Evolutionary conservation across 306 rosid genomes (phyloP).

Genomic region (Quercus suber): DNA sequence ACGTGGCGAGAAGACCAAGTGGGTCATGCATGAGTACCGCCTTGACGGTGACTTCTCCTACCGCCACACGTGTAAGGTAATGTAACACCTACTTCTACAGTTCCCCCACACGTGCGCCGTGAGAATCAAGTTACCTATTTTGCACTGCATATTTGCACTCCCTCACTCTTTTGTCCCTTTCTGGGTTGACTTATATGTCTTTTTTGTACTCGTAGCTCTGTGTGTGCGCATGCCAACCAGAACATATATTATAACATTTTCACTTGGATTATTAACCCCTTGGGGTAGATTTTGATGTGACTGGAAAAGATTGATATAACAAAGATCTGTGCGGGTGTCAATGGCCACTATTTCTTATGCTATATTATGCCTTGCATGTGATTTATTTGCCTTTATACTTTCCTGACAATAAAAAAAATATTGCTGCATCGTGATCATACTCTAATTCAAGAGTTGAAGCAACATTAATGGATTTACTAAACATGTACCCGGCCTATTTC

Average conservation of each 20-base stretch:
- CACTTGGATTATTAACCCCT: conserved; percentile 7
- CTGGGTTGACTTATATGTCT: conserved; percentile 31
- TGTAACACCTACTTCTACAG: not conserved
- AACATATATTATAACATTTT: conserved; percentile 2
- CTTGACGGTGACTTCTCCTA: conserved; percentile 51
- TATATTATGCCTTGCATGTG: not conserved
- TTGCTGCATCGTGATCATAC: too few species aligned
- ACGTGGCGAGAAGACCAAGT: conserved; percentile 73
- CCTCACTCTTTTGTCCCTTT: conserved; percentile 30
- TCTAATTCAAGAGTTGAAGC: not conserved
- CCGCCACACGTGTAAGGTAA: conserved; percentile 48
- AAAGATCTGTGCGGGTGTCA: not conserved
- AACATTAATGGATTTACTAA: not conserved
- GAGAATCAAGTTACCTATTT: not conserved
- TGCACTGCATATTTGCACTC: not conserved
- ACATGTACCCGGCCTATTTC: not conserved
- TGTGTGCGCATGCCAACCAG: not conserved
- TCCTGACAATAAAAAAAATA: not conserved
- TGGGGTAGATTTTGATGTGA: conserved; percentile 5
- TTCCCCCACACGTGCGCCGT: conserved; percentile 6
- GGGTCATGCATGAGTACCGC: conserved; percentile 96
- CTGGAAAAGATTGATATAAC: conserved; percentile 1
- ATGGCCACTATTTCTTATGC: not conserved
- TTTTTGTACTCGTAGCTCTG: too few species aligned
- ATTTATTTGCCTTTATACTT: not conserved